Conservation (phyloP, 768 basidiomycete genomes). For the Panaeolus cyanescens region DNA sequence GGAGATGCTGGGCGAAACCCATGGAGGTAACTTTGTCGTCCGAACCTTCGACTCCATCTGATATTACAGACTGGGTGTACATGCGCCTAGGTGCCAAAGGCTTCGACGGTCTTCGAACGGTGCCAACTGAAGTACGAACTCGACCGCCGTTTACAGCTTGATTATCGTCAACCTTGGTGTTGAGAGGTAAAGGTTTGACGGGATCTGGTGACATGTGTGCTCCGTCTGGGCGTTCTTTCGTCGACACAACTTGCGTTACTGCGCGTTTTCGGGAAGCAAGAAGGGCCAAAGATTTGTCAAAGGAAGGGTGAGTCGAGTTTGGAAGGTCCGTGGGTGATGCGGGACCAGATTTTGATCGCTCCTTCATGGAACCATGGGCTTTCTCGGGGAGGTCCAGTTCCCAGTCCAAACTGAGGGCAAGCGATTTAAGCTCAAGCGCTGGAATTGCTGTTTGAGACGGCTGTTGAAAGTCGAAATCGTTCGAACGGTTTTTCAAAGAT, state of each 20-base stretch:
- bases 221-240: not conserved
- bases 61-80: constrained; percentile 10
- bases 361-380: not conserved
- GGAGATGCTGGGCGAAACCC: constrained; percentile 26
- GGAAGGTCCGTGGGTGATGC: not conserved
- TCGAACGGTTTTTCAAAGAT: constrained; percentile 42
- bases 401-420: constrained; percentile 41
- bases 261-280: not conserved
- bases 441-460: constrained; percentile 6
- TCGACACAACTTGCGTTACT: not conserved
- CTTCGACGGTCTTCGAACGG: not conserved
- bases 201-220: not conserved
- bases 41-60: not conserved
- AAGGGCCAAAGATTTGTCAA: not conserved
- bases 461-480: constrained; percentile 36
- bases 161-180: not conserved
- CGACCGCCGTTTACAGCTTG: not conserved
- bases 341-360: not conserved
- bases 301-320: not conserved
- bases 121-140: not conserved
- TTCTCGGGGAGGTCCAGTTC: constrained; percentile 34
- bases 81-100: not conserved
- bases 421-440: constrained; percentile 22
- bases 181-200: not conserved
- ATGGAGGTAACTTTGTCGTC: constrained; percentile 6